A percentile compares a stretch with the other conserved stretches of the same genome.
Evolutionary conservation across 83 land plant genomes (phyloP).

Genomic region (Thuja plicata): DNA sequence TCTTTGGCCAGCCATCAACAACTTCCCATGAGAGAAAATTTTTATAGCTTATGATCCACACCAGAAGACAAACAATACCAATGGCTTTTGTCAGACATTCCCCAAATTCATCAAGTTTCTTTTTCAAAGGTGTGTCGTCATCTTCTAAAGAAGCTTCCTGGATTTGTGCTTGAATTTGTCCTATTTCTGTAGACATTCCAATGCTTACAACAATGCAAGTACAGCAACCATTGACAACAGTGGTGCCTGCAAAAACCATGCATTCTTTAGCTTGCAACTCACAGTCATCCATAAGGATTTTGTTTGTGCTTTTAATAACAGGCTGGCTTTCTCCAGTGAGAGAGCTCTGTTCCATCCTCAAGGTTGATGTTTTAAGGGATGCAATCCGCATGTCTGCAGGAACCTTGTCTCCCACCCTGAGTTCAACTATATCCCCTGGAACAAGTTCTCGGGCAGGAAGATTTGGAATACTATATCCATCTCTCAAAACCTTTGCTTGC

Average conservation of each 20-base stretch:
- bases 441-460: conserved; percentile 87
- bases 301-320: conserved; percentile 53
- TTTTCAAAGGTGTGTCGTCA: conserved; percentile 77
- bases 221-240: conserved; percentile 84
- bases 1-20: conserved; percentile 56
- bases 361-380: conserved; percentile 64
- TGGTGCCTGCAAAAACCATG: conserved; percentile 95
- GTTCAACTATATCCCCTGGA: conserved; percentile 88
- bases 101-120: conserved; percentile 92
- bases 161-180: conserved; percentile 87
- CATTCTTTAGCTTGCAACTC: conserved; percentile 86
- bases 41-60: conserved; percentile 88
- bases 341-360: conserved; percentile 83
- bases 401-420: conserved; percentile 86
- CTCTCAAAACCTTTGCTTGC: conserved; percentile 65
- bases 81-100: conserved; percentile 64
- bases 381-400: conserved; percentile 90
- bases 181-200: conserved; percentile 91
- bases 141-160: conserved; percentile 81
- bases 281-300: conserved; percentile 59
- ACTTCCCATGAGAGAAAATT: conserved; percentile 77
- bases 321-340: conserved; percentile 89
- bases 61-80: conserved; percentile 74
- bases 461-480: conserved; percentile 51
- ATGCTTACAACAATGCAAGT: conserved; percentile 67